phyloP scores from a whole-genome alignment of 306 rosid genomes.

The Canavalia ensiformis region DNA sequence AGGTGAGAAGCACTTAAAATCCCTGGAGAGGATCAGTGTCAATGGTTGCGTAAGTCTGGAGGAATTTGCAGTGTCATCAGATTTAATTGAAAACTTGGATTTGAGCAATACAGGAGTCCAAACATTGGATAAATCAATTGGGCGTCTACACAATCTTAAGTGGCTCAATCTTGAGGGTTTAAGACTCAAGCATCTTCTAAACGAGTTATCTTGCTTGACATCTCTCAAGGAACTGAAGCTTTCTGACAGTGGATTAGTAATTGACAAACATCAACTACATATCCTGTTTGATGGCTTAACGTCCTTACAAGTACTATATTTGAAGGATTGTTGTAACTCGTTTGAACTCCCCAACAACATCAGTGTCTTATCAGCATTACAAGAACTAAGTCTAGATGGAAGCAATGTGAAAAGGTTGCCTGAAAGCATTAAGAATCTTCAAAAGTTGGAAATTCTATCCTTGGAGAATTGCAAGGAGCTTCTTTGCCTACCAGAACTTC shows the following conservation, averaged over 20 bases:
- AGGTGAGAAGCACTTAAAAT: conserved; percentile 30
- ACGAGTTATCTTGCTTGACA: not conserved
- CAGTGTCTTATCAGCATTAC: not conserved
- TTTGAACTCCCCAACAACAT: conserved; percentile 43
- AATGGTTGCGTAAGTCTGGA: not conserved
- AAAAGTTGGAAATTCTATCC: not conserved
- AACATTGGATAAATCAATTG: conserved; percentile 28
- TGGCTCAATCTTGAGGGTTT: conserved; percentile 11
- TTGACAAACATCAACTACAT: not conserved
- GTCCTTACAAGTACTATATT: not conserved
- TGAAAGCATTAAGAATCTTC: conserved; percentile 22
- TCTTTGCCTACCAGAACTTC: conserved; percentile 45
- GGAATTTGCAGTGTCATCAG: conserved; percentile 23
- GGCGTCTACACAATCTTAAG: not conserved
- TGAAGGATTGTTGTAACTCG: conserved; percentile 16
- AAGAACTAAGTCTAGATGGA: conserved; percentile 7
- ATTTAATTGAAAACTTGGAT: conserved; percentile 45
- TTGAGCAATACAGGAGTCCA: conserved; percentile 41
- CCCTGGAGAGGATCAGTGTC: conserved; percentile 9
- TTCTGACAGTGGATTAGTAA: not conserved
- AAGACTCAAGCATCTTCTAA: not conserved
- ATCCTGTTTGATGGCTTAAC: not conserved
- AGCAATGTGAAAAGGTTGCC: conserved; percentile 44
- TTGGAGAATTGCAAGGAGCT: conserved; percentile 23
- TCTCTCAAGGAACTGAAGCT: not conserved